These are phyloP conservation scores for Neonectria ditissima DNA, from an alignment of 2,329 filamentous ascomycete species.

Conservation along the genomic window DNA sequence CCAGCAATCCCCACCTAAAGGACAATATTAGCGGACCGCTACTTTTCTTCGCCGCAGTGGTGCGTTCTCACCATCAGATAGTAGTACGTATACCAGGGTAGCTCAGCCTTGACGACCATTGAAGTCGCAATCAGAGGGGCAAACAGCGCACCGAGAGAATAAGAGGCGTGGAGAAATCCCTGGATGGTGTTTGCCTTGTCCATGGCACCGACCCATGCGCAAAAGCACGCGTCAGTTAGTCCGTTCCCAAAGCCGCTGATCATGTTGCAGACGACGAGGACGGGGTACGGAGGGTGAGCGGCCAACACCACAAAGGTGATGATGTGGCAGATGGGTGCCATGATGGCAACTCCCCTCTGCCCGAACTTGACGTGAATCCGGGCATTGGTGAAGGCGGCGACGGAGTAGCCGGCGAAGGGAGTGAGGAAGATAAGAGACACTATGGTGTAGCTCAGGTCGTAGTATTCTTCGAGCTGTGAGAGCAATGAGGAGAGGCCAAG, in stretches of 20 bases:
- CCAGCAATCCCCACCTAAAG: constrained; percentile 58
- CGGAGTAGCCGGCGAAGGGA: constrained; percentile 71
- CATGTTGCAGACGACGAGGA: constrained; percentile 71
- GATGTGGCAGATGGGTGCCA: constrained; percentile 71
- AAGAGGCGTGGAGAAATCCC: constrained; percentile 74
- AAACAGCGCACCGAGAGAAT: constrained; percentile 73
- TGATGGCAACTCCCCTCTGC: constrained; percentile 73
- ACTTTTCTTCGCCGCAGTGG: constrained; percentile 20
- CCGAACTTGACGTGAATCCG: constrained; percentile 70
- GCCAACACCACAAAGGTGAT: constrained; percentile 70
- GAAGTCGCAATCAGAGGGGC: constrained; percentile 74
- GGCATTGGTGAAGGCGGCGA: constrained; percentile 71
- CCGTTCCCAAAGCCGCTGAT: constrained; percentile 77
- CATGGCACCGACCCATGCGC: constrained; percentile 71
- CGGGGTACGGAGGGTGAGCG: constrained; percentile 73
- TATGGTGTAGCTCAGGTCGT: constrained; percentile 68
- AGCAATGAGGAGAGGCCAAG: background rate
- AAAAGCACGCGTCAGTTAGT: constrained; percentile 65
- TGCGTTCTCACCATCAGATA: constrained; percentile 72
- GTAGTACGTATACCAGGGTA: constrained; percentile 77
- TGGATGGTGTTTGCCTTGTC: constrained; percentile 75
- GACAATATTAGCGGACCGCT: constrained; percentile 8
- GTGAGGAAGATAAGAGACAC: constrained; percentile 74
- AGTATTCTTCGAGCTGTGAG: constrained; percentile 69
- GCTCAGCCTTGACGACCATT: constrained; percentile 69